phyloP scores from a whole-genome alignment of 306 rosid genomes.

The Cucurbita moschata region DNA sequence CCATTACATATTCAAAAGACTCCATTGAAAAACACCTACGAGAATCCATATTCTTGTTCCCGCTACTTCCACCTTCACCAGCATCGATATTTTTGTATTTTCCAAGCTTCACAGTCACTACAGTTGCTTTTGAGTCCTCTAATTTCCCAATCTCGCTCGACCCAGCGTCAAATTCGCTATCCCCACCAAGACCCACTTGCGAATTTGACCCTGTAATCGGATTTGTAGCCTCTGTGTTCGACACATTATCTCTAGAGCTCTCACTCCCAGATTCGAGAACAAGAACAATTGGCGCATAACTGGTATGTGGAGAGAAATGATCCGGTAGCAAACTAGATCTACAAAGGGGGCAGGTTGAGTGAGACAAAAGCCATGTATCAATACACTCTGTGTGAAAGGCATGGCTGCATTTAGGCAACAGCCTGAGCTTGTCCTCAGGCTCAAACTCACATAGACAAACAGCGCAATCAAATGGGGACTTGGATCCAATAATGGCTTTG shows the following conservation, averaged over 20 bases:
- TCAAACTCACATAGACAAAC: constrained; percentile 94
- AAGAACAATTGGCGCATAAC: constrained; percentile 50
- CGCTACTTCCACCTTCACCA: constrained; percentile 31
- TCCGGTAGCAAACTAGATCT: constrained; percentile 60
- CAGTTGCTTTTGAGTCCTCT: constrained; percentile 21
- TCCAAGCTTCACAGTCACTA: constrained; percentile 70
- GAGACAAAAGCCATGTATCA: constrained; percentile 91
- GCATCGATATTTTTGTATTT: constrained; percentile 61
- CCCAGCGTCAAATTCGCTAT: constrained; percentile 27
- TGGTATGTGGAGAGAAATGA: constrained; percentile 25
- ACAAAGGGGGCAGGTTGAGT: constrained; percentile 92
- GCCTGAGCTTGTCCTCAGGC: constrained; percentile 64
- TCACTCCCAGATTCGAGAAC: constrained; percentile 89
- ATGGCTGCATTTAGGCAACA: constrained; percentile 87
- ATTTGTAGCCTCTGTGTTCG: constrained; percentile 31
- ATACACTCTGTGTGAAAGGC: constrained; percentile 90
- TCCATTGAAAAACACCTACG: constrained; percentile 98
- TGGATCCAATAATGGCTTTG: constrained; percentile 67
- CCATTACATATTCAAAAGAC: constrained; percentile 76
- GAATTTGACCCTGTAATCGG: constrained; percentile 30
- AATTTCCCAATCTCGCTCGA: constrained; percentile 23
- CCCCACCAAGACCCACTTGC: constrained; percentile 20
- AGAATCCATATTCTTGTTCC: constrained; percentile 33
- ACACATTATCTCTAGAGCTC: constrained; percentile 51
- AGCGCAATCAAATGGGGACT: constrained; percentile 86